phyloP scores from a whole-genome alignment of 139 green algal species.

The Closterium sp. region DNA sequence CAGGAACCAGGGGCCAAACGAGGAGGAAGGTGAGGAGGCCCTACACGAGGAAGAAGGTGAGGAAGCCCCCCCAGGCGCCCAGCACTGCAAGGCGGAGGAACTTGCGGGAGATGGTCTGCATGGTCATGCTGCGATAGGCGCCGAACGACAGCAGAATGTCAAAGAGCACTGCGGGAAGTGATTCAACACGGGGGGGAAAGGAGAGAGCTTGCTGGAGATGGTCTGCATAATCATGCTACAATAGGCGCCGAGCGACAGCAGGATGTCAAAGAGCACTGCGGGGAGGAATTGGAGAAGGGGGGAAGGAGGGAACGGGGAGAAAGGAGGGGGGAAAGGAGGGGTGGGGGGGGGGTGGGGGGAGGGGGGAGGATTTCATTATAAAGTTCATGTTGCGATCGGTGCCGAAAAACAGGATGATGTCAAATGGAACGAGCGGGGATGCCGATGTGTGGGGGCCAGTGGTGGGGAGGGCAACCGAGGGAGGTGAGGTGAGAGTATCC shows the following conservation, averaged over 20 bases:
- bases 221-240: too few species aligned
- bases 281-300: not conserved
- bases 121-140: conserved; percentile 22
- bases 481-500: too few species aligned
- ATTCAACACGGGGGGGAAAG: too few species aligned
- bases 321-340: not conserved
- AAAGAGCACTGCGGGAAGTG: not conserved
- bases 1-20: too few species aligned
- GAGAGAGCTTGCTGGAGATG: too few species aligned
- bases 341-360: not conserved
- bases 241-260: too few species aligned
- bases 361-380: too few species aligned
- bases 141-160: conserved; percentile 24
- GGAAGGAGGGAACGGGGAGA: not conserved
- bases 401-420: conserved; percentile 6
- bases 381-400: conserved; percentile 9
- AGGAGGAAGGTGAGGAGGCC: not conserved
- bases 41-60: conserved; percentile 20
- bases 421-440: not conserved
- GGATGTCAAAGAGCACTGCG: too few species aligned
- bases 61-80: conserved; percentile 1
- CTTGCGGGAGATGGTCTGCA: conserved; percentile 1
- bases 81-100: not conserved
- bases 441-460: too few species aligned
- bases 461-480: too few species aligned